Conservation (phyloP, 2,329 filamentous ascomycete species). For the Pseudogymnoascus sp. region DNA sequence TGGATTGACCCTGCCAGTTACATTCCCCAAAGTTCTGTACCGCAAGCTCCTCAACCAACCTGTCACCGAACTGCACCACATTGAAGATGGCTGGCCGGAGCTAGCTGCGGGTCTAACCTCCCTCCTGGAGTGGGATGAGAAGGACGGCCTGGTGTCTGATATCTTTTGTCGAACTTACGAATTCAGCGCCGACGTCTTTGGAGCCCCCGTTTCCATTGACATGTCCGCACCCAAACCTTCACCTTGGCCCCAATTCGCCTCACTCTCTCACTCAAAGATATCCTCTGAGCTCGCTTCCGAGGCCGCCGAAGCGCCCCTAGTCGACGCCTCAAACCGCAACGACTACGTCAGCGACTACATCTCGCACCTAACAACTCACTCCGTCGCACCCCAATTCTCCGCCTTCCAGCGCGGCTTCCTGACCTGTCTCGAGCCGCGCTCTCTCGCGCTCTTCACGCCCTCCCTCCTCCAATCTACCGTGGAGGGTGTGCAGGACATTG, state of each 20-base stretch:
- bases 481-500: conserved; percentile 76
- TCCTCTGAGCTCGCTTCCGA: conserved; percentile 22
- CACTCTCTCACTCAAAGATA: conserved; percentile 21
- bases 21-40: conserved; percentile 80
- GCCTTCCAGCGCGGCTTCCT: conserved; percentile 79
- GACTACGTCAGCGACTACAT: conserved; percentile 81
- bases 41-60: conserved; percentile 65
- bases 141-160: conserved; percentile 69
- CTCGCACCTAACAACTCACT: conserved; percentile 70
- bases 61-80: conserved; percentile 64
- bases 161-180: conserved; percentile 79
- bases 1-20: conserved; percentile 81
- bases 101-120: conserved; percentile 66
- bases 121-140: conserved; percentile 69
- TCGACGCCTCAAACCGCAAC: conserved; percentile 72
- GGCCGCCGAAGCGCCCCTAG: conserved; percentile 52
- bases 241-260: conserved; percentile 47
- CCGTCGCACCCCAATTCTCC: conserved; percentile 66
- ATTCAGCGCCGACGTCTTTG: conserved; percentile 61
- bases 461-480: conserved; percentile 67
- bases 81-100: conserved; percentile 81
- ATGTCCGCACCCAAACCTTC: conserved; percentile 38
- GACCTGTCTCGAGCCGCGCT: conserved; percentile 62
- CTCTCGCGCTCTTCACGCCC: conserved; percentile 65
- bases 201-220: conserved; percentile 48